Evolutionary conservation across 495 filamentous ascomycete genomes (phyloP).

Genomic region (Copromyces sp.): DNA sequence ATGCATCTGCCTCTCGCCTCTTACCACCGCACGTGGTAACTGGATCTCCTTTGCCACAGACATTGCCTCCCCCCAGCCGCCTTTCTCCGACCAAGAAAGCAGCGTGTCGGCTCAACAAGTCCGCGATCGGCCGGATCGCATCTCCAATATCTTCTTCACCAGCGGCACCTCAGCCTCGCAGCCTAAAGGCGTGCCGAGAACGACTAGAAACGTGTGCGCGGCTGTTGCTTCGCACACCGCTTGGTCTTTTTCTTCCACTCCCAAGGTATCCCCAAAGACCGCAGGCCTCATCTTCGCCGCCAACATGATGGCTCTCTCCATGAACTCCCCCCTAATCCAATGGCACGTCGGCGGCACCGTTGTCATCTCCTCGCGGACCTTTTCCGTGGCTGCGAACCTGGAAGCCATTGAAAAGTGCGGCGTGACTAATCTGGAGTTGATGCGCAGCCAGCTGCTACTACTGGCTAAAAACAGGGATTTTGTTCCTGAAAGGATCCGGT

Average conservation of each 20-base stretch:
- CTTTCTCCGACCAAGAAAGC: neutral
- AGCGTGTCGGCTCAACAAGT: neutral
- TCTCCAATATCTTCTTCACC: neutral
- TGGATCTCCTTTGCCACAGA: neutral
- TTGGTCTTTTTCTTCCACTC: too few species aligned
- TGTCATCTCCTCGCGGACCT: neutral
- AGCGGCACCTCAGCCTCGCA: neutral
- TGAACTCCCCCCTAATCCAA: neutral
- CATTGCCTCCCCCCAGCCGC: neutral
- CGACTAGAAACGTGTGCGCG: neutral
- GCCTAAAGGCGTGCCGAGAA: neutral
- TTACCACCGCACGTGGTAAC: neutral
- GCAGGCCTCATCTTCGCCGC: neutral
- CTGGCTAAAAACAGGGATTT: neutral
- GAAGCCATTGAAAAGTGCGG: neutral
- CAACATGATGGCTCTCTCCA: neutral
- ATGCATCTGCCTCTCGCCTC: neutral
- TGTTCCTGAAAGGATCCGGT: neutral
- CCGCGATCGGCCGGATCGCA: neutral
- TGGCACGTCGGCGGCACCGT: neutral
- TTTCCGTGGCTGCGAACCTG: neutral
- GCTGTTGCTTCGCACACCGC: neutral
- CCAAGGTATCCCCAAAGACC: neutral
- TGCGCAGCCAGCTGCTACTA: neutral
- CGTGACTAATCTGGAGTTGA: neutral